phyloP scores from a whole-genome alignment of 179 eudicot species.

The Beta macrorhiza region DNA sequence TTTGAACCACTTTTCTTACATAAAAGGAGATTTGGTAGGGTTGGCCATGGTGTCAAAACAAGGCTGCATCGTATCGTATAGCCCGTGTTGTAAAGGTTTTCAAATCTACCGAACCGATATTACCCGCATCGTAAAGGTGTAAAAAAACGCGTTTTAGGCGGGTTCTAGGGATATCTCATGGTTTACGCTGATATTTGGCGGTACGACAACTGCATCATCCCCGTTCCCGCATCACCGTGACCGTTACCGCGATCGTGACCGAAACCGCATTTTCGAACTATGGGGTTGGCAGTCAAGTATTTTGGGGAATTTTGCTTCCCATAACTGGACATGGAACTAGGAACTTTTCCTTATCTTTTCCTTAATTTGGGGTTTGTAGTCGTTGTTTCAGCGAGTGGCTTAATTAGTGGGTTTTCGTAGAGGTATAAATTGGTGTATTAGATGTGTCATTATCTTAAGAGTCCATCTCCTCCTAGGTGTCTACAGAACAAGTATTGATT shows the following conservation, averaged over 20 bases:
- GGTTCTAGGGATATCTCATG: too few relatives aligned
- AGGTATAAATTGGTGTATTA: background rate
- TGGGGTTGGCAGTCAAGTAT: background rate
- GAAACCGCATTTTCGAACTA: too few relatives aligned
- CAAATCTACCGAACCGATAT: too few relatives aligned
- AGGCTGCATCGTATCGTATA: too few relatives aligned
- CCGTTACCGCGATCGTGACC: too few relatives aligned
- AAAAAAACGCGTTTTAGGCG: too few relatives aligned
- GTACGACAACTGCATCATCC: too few relatives aligned
- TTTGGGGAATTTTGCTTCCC: background rate
- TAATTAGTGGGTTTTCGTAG: background rate
- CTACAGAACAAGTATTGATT: background rate
- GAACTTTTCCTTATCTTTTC: background rate
- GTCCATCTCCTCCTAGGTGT: background rate
- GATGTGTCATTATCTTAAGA: background rate
- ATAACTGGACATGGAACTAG: background rate
- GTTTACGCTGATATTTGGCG: too few relatives aligned
- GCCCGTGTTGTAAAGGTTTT: too few relatives aligned
- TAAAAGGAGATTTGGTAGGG: background rate
- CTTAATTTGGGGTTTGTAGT: background rate
- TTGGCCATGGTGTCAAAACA: too few relatives aligned
- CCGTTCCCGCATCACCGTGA: too few relatives aligned
- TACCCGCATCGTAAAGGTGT: too few relatives aligned
- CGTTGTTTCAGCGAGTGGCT: background rate
- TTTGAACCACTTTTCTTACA: background rate